Base-by-base conservation (phyloP, 1,284 basidiomycete genomes). In the Fomitopsis palustris region DNA sequence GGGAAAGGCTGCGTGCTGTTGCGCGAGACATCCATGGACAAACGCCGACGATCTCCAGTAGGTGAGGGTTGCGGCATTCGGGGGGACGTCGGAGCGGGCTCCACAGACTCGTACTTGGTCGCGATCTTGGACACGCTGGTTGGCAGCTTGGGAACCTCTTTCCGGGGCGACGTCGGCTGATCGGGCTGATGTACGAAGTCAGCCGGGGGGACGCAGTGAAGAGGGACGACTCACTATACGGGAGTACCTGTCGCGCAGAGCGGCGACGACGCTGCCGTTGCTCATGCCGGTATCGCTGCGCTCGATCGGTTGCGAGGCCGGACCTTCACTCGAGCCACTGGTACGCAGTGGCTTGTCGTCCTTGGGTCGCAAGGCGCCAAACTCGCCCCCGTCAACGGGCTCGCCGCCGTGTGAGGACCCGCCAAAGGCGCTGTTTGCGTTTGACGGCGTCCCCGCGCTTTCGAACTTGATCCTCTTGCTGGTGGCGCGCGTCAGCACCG, bases 81-180 rank as follows among this genome's bases (percentile, higher is more conserved):
- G 55, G 54, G 12, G 41, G 39, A 38, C 3, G 51, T 23, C 6
- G 63, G 37, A 23, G 35, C 16, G 51, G 58, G 41, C 7, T 27
- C 19, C 27, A 51, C 33, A 8, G 63, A 42, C 59, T 84, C 79
- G 65, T 88, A 91, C 38, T 82, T 81, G 45, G 78, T 81, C 2
- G 88, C 87, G n/a, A 91, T 73, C 61, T 84, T 79, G 7, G 80
- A 80, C 16, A 90, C 88, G 54, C 84, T 89, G 55, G 81, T 72
- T 0, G 86, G 82, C 27, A 89, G 68, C 14, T 82, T 81, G 38
- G 87, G 82, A 17, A 85, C 65, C 54, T 90, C 86, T 65, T 80
- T 83, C n/a, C 79, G 81, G 23, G 80, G 76, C 12, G 84, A 82
- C 10, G 85, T 85, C 2, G 77, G 68, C 2, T 79, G 75, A 14